phyloP scores from a whole-genome alignment of 805 yeast species.

The Lipomyces mesembrius region DNA sequence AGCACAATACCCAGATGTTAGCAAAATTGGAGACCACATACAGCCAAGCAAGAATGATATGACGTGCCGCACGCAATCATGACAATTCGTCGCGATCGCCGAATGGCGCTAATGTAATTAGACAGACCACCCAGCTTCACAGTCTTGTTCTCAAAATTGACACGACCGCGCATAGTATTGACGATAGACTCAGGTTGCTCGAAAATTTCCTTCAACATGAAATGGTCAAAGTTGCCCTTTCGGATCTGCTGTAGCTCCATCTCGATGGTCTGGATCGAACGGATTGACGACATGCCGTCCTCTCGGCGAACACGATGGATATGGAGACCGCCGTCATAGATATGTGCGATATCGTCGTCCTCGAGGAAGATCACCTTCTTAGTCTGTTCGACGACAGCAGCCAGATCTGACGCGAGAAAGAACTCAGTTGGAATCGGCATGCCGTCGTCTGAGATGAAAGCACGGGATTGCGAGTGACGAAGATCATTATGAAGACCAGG shows the following conservation, averaged over 20 bases:
- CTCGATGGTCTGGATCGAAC: conserved; percentile 95
- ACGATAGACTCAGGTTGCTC: conserved; percentile 99
- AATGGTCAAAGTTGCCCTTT: conserved; percentile 96
- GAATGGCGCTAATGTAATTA: conserved; percentile 79
- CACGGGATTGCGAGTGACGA: conserved; percentile 93
- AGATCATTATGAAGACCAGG: conserved; percentile 63
- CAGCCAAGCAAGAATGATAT: conserved; percentile 94
- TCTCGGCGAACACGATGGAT: conserved; percentile 93
- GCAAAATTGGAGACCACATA: not conserved
- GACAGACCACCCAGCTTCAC: conserved; percentile 90
- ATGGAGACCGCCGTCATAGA: conserved; percentile 96
- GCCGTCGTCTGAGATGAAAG: conserved; percentile 93
- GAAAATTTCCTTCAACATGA: conserved; percentile 98
- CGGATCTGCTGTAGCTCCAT: conserved; percentile 96
- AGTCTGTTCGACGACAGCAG: conserved; percentile 95
- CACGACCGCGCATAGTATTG: conserved; percentile 99
- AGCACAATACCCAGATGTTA: not conserved
- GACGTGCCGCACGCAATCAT: conserved; percentile 99
- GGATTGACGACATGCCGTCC: conserved; percentile 75
- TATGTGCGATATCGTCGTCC: conserved; percentile 98
- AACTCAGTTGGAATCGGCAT: conserved; percentile 93
- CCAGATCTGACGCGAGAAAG: conserved; percentile 94
- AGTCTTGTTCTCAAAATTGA: conserved; percentile 79
- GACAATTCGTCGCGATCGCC: conserved; percentile 92
- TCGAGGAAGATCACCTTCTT: conserved; percentile 94